A percentile compares a stretch with the other conserved stretches of the same genome.
These are phyloP conservation scores for Taphrina betulina DNA, from an alignment of 1,139 yeast genomes.

Conservation along the genomic window DNA sequence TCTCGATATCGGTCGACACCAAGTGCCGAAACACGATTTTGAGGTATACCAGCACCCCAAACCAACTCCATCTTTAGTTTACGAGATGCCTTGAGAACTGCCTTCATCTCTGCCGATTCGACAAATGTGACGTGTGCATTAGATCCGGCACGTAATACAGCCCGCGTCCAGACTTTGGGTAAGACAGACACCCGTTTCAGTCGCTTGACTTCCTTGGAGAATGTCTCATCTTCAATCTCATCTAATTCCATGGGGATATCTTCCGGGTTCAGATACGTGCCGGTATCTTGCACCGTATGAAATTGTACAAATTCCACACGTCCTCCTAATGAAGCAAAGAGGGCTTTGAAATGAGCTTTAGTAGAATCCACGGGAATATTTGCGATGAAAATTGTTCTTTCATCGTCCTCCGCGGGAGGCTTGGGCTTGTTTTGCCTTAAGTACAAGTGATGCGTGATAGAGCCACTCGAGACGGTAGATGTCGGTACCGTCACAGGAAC, in stretches of 20 bases:
- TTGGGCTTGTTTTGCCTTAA: slow-evolving; percentile 36
- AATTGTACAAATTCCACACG: slow-evolving; percentile 37
- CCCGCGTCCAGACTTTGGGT: slow-evolving; percentile 18
- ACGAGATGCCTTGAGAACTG: slow-evolving; percentile 16
- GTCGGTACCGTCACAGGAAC: slow-evolving; percentile 4
- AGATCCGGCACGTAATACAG: slow-evolving; percentile 25
- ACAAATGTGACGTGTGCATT: slow-evolving; percentile 31
- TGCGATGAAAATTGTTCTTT: slow-evolving; percentile 37
- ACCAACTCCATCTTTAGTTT: slow-evolving; percentile 3
- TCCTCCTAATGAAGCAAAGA: slow-evolving; percentile 34
- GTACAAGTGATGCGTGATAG: slow-evolving; percentile 35
- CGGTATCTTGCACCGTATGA: slow-evolving; percentile 32
- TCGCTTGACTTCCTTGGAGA: slow-evolving; percentile 35
- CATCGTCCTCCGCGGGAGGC: slow-evolving; percentile 25
- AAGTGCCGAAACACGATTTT: slow-evolving; percentile 1
- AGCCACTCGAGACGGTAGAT: not conserved
- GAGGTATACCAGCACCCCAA: slow-evolving; percentile 26
- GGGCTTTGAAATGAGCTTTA: slow-evolving; percentile 35
- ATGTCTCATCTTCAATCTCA: slow-evolving; percentile 19
- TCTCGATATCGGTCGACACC: slow-evolving; percentile 20
- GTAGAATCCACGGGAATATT: slow-evolving; percentile 40
- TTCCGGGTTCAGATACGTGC: slow-evolving; percentile 11
- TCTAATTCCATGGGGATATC: slow-evolving; percentile 28
- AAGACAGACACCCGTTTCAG: slow-evolving; percentile 30
- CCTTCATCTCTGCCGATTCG: slow-evolving; percentile 25